Percentiles rank a stretch among this genome's conserved stretches.
Conservation (phyloP, 768 basidiomycete species). For the Asterophora lycoperdoides region DNA sequence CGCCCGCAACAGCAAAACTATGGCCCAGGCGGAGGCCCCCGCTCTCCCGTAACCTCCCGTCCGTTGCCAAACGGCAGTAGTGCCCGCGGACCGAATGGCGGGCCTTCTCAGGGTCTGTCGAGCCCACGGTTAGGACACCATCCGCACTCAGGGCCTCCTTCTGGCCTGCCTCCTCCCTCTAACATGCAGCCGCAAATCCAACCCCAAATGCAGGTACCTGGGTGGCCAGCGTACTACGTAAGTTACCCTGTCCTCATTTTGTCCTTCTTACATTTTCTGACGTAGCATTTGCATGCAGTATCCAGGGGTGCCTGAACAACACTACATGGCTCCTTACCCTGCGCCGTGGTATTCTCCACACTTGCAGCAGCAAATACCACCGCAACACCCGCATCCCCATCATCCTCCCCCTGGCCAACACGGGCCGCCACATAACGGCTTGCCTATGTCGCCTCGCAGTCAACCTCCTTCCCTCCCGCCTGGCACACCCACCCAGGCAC, state of each 20-base stretch:
- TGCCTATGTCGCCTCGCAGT: conserved; percentile 70
- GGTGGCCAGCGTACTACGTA: conserved; percentile 56
- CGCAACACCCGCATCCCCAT: conserved; percentile 45
- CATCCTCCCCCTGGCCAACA: conserved; percentile 46
- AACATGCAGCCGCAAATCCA: conserved; percentile 39
- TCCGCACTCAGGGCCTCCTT: conserved; percentile 49
- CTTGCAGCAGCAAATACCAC: conserved; percentile 34
- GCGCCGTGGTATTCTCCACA: conserved; percentile 35
- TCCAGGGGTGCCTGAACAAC: conserved; percentile 31
- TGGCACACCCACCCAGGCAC: conserved; percentile 64
- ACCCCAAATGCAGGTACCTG: conserved; percentile 33
- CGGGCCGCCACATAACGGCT: conserved; percentile 42
- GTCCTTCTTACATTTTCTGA: conserved; percentile 6
- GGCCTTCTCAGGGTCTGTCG: conserved; percentile 47
- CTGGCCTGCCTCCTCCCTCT: conserved; percentile 43
- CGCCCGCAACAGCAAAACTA: conserved; percentile 43
- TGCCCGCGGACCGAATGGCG: conserved; percentile 56
- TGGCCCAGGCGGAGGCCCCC: conserved; percentile 49
- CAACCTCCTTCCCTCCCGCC: conserved; percentile 53
- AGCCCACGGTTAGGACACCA: conserved; percentile 67
- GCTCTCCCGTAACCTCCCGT: conserved; percentile 64
- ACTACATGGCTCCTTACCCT: conserved; percentile 39
- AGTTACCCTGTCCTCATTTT: conserved; percentile 24
- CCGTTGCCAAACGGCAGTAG: conserved; percentile 58
- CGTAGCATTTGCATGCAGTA: conserved; percentile 28